Base-by-base conservation (phyloP, 2,329 filamentous ascomycete genomes). In the Teratosphaeria destructans region DNA sequence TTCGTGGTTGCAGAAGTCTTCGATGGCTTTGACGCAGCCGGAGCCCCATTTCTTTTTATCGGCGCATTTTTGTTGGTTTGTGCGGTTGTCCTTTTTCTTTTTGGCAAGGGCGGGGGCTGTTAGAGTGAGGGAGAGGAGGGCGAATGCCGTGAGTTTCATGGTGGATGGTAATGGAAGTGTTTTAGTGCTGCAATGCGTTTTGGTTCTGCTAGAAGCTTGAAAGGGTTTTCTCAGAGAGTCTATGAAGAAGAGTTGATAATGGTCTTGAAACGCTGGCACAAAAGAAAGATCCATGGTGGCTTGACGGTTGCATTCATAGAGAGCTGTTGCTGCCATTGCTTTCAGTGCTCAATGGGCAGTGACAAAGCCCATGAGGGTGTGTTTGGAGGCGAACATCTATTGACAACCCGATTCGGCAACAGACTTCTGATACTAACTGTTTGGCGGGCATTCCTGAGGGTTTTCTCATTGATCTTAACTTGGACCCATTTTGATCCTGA, bases 1-100 rank as follows among this genome's bases (percentile, higher is more conserved):
- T 16, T 5, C 19, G 3, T 60, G 57, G 37, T 7, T 27, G 55
- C 63, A 64, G 57, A 62, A 62, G 6, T 34, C 14, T 26, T 61
- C 34, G 55, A 63, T 61, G 54, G 62, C 62, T 7, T 54, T 11
- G 14, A 62, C 43, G 43, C 43, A 47, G 43, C 43, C 37, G 54
- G 43, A 56, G 56, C 53, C 26, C 12, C 14, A 7, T 47, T 60
- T 58, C 55, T 62, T 62, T 35, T 57, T 58, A 19, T 61, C 43
- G 43, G 43, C n/a, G 57, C 60, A 61, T 14, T 29, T 53, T 5
- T 49, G 16, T n/a, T 55, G 23, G 52, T 60, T 52, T 29, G 49
- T 37, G 23, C 23, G 23, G 23, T 23, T 23, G 23, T 23, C 23
- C 56, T 34, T 12, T 16, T 47, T 47, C 14, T 47, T 47, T 19